Evolutionary conservation across 495 filamentous ascomycete species (phyloP), one percentile per base, ranked within the genome.

Genomic region (Recurvomyces mirabilis): DNA sequence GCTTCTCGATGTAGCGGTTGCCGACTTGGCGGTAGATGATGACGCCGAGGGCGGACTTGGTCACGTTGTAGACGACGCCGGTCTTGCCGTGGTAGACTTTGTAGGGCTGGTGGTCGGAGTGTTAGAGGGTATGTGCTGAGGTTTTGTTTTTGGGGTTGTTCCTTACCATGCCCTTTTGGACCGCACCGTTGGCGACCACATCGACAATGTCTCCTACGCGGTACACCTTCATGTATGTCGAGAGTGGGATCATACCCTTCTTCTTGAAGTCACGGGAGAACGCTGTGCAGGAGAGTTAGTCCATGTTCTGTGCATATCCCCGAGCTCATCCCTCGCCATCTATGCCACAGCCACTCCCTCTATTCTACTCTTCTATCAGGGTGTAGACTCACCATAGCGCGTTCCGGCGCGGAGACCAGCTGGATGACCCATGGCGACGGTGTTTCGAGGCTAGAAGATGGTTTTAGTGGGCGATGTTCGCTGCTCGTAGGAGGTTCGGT

Each of bases 1-100:
- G 89, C 84, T 98, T 96, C 82, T 96, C 91, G 64, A 98, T 72
- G 78, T 93, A 96, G 55, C 91, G 84, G 78, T 94, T 87, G 71
- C 82, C 81, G 65, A 98, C 91, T 63, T 84, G 81, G 79, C 93
- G 94, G 82, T 95, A 88, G 67, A 98, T 81, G 72, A 95, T 93
- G 67, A 98, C 84, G 65, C 91, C 91, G 62, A 96, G 84, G 55
- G 82, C 81, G 63, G 75, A 82, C 76, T 94, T 93, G 65, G 89
- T 94, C 55, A 60, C 57, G 51, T 60, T 60, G 45, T 55, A 57
- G 54, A 60, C 41, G 47, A 60, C 54, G 29, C 57, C 57, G 32
- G 57, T 60, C 34, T 60, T 60, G 47, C 57, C 57, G 51, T 60
- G 57, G 51, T 57, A 60, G 45, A 58, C 53, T 76, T 95, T 95